phyloP scores from a whole-genome alignment of 768 basidiomycete species.

The Suillus weaverae region DNA sequence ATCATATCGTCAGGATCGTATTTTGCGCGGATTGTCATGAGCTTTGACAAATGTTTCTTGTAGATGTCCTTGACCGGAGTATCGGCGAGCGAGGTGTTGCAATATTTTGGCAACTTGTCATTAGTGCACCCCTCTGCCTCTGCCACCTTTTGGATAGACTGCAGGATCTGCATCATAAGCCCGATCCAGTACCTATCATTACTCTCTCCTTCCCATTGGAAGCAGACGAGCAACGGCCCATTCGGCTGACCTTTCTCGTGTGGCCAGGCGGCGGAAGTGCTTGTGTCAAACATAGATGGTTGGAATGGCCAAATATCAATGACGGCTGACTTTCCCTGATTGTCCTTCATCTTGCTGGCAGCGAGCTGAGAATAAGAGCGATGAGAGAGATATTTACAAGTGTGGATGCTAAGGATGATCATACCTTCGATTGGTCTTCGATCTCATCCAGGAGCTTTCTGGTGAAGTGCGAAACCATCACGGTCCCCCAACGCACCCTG shows the following conservation, averaged over 20 bases:
- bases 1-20: constrained; percentile 18
- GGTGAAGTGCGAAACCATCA: constrained; percentile 18
- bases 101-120: constrained; percentile 9
- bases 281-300: constrained; percentile 13
- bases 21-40: constrained; percentile 5
- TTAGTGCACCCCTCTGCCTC: not conserved
- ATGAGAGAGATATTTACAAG: not conserved
- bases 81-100: constrained; percentile 12
- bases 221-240: constrained; percentile 15
- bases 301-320: constrained; percentile 19
- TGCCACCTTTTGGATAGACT: not conserved
- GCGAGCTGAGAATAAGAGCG: constrained; percentile 8
- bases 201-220: constrained; percentile 14
- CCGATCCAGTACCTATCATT: constrained; percentile 16
- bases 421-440: not conserved
- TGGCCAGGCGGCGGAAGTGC: constrained; percentile 18
- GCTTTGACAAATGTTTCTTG: not conserved
- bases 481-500: constrained; percentile 16
- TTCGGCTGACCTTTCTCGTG: constrained; percentile 12
- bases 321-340: constrained; percentile 8
- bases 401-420: not conserved
- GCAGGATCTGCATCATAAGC: constrained; percentile 6
- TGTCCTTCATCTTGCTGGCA: not conserved
- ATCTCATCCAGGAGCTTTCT: constrained; percentile 10
- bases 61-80: constrained; percentile 12